Evolutionary conservation across 2,329 filamentous ascomycete genomes (phyloP).

Genomic region (Bimuria novae-zelandiae): DNA sequence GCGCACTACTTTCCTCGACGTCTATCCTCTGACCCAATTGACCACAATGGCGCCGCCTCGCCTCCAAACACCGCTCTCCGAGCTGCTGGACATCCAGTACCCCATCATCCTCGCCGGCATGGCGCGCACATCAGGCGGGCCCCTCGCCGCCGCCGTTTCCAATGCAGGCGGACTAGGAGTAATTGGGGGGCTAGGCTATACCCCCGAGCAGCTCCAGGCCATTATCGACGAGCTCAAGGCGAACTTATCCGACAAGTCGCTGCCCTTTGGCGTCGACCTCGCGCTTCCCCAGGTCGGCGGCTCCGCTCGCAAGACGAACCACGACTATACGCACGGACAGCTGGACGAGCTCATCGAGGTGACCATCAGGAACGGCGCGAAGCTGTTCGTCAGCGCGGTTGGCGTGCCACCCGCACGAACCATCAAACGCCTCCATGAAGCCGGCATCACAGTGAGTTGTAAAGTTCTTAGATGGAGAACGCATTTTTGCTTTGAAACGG

Average conservation of each 20-base stretch:
- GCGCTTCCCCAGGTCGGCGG: constrained; percentile 89
- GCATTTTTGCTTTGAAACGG: too few relatives aligned
- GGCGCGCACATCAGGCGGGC: constrained; percentile 69
- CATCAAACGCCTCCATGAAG: constrained; percentile 76
- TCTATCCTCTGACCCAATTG: neutral
- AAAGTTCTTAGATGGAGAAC: too few relatives aligned
- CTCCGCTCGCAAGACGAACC: constrained; percentile 83
- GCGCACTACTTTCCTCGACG: neutral
- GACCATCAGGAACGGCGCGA: constrained; percentile 80
- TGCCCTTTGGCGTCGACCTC: constrained; percentile 90
- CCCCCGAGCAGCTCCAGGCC: constrained; percentile 71
- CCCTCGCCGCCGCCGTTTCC: constrained; percentile 57
- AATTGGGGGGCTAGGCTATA: constrained; percentile 52
- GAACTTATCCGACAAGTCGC: constrained; percentile 65
- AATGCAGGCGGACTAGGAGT: constrained; percentile 81
- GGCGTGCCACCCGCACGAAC: constrained; percentile 78
- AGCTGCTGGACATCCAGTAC: constrained; percentile 80
- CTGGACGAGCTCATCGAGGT: constrained; percentile 88
- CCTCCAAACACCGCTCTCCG: constrained; percentile 45
- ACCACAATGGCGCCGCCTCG: constrained; percentile 38
- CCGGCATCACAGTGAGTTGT: constrained; percentile 75
- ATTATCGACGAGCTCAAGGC: constrained; percentile 88
- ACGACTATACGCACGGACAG: constrained; percentile 91
- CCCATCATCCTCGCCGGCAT: constrained; percentile 93
- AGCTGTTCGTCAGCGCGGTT: constrained; percentile 84